Evolutionary conservation across 1,139 yeast genomes (phyloP).

Genomic region (Protomyces arabidopsidicola): DNA sequence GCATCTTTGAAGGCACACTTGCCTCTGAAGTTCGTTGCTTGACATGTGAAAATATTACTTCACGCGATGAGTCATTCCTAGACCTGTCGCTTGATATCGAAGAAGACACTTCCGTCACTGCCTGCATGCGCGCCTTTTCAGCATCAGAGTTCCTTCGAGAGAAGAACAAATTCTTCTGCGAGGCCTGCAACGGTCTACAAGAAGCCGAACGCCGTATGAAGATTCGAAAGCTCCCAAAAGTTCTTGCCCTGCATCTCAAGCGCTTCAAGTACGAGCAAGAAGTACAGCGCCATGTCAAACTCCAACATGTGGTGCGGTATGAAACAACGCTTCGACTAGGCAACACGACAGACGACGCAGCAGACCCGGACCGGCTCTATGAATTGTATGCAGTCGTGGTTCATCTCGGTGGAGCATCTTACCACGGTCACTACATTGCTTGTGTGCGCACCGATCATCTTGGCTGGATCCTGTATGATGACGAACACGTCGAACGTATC

Average conservation of each 20-base stretch:
- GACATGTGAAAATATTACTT: slow-evolving; percentile 80
- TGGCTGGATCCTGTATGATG: slow-evolving; percentile 92
- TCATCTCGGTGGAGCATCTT: slow-evolving; percentile 96
- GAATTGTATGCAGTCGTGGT: slow-evolving; percentile 83
- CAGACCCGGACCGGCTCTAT: slow-evolving; percentile 55
- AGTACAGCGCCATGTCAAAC: slow-evolving; percentile 73
- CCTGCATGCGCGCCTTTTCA: slow-evolving; percentile 72
- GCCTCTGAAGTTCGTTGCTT: slow-evolving; percentile 87
- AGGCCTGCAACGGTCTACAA: slow-evolving; percentile 81
- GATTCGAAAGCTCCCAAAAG: slow-evolving; percentile 68
- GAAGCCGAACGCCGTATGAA: slow-evolving; percentile 94
- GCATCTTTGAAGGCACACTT: slow-evolving; percentile 75
- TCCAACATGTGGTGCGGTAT: slow-evolving; percentile 79
- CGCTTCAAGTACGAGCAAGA: slow-evolving; percentile 87
- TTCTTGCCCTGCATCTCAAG: slow-evolving; percentile 77
- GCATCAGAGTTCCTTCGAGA: slow-evolving; percentile 81
- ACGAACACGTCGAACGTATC: slow-evolving; percentile 86
- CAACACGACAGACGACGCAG: slow-evolving; percentile 60
- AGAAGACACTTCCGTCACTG: slow-evolving; percentile 66
- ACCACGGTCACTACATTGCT: slow-evolving; percentile 93
- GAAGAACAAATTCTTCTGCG: slow-evolving; percentile 88
- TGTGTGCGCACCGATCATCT: slow-evolving; percentile 71
- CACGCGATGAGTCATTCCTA: slow-evolving; percentile 77
- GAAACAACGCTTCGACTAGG: slow-evolving; percentile 69
- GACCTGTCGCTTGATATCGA: slow-evolving; percentile 85